These are phyloP conservation scores for Choanephora cucurbitarum DNA, from an alignment of 371 early-diverging fungal species.

Conservation along the genomic window DNA sequence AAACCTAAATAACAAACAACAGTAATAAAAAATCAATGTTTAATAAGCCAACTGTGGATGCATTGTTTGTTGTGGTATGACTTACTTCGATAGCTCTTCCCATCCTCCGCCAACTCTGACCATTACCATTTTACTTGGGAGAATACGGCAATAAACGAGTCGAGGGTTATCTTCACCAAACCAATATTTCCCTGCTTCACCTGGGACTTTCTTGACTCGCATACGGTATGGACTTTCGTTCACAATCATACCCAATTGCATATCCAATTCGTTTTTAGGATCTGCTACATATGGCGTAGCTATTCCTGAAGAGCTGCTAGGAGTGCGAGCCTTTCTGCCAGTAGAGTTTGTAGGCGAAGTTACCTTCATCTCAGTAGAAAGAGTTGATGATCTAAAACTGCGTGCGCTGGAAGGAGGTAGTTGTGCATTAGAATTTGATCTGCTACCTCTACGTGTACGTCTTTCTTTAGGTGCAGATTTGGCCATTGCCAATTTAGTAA, in stretches of 20 bases:
- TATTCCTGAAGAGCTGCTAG: slow-evolving; percentile 1
- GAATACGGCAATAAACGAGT: slow-evolving; percentile 58
- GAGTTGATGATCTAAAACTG: slow-evolving; percentile 23
- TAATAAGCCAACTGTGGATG: background rate
- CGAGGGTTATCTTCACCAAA: slow-evolving; percentile 74
- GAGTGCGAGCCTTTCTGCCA: slow-evolving; percentile 13
- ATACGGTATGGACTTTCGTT: slow-evolving; percentile 54
- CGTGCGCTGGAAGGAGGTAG: slow-evolving; percentile 8
- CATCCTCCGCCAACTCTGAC: slow-evolving; percentile 85
- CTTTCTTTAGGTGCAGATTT: slow-evolving; percentile 25
- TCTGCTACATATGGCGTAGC: slow-evolving; percentile 37
- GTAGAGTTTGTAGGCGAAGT: slow-evolving; percentile 7
- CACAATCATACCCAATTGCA: slow-evolving; percentile 59
- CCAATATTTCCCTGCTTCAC: slow-evolving; percentile 71
- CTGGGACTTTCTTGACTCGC: slow-evolving; percentile 43
- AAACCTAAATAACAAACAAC: slow-evolving; percentile 17
- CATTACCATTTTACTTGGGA: slow-evolving; percentile 74
- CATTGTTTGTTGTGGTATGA: too few relatives aligned
- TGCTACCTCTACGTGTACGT: slow-evolving; percentile 7
- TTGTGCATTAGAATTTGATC: slow-evolving; percentile 2
- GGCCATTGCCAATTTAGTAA: slow-evolving; percentile 48
- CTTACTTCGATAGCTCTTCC: slow-evolving; percentile 61
- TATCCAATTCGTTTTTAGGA: slow-evolving; percentile 50
- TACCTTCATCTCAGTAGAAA: slow-evolving; percentile 31
- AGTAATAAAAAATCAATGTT: background rate